A percentile compares a stretch with the other conserved stretches of the same genome.
These are phyloP conservation scores for Thelonectria olida DNA, from an alignment of 2,329 filamentous ascomycete species.

Conservation along the genomic window DNA sequence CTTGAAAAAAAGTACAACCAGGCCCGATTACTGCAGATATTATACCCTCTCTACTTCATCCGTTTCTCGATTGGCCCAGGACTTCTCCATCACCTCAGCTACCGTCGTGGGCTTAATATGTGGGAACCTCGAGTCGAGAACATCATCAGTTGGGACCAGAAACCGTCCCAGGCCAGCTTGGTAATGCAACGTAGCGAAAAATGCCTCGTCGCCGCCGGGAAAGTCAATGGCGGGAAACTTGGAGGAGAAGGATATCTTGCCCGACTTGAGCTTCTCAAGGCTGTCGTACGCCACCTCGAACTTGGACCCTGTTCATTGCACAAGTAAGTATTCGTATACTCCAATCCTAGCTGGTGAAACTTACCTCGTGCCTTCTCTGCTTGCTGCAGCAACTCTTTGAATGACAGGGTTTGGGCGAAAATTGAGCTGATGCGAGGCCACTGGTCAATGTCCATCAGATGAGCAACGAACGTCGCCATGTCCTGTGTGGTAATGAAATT, in stretches of 20 bases:
- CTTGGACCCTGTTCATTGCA: constrained; percentile 11
- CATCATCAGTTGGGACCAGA: constrained; percentile 6
- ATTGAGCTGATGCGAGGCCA: constrained; percentile 27
- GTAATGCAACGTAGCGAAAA: constrained; percentile 34
- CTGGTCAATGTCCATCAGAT: constrained; percentile 24
- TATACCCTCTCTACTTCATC: no score
- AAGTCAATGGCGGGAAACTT: constrained; percentile 32
- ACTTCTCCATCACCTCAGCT: constrained; percentile 29
- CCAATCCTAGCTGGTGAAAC: rapidly evolving
- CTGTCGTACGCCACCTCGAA: constrained; percentile 26
- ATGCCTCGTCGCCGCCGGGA: constrained; percentile 25
- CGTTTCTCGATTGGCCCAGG: constrained; percentile 13
- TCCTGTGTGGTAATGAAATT: constrained; percentile 36
- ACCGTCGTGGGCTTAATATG: constrained; percentile 22
- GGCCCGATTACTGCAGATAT: no score
- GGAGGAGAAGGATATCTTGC: constrained; percentile 34
- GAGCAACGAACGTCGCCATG: constrained; percentile 25
- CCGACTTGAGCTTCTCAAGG: constrained; percentile 33
- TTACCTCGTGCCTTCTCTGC: constrained; percentile 29
- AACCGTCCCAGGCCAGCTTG: constrained; percentile 24
- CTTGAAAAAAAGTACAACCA: no score
- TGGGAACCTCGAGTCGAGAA: constrained; percentile 23
- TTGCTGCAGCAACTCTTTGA: constrained; percentile 19
- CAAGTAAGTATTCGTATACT: neutral
- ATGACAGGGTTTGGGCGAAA: constrained; percentile 15